Evolutionary conservation across 2,329 filamentous ascomycete genomes (phyloP), one percentile per base, ranked within the genome.

Genomic region (Cladosporium sp.): DNA sequence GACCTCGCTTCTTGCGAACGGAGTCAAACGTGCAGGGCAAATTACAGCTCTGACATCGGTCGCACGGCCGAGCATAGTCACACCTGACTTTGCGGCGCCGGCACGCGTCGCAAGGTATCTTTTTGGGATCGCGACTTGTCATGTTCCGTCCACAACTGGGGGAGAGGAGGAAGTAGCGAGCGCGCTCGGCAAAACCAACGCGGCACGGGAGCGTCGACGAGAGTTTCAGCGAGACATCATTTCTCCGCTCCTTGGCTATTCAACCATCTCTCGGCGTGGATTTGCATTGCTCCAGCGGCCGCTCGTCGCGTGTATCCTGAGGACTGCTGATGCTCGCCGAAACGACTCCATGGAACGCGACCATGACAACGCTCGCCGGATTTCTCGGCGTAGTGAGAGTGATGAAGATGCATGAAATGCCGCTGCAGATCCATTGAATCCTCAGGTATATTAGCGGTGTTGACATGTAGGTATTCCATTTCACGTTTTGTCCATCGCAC

Each of bases 21-120:
- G 57, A 50, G n/a, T 59, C 43, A 42, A 61, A 59, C 3, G 62
- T 56, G 55, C 62, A 60, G 12, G 43, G 28, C 11, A 63, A 51
- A 17, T 52, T 30, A 28, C 60, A 57, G 20, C 55, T 59, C 12
- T 42, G 14, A 39, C 61, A 64, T 36, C 62, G 40, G 37, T 63
- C 61, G 55, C 62, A 64, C n/a, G 61, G 62, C 19, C 37, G 49
- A 6, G 43, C 57, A 51, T 64, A 64, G 22, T 63, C 59, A 47
- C 62, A 64, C 25, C 59, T 59, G 8, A 64, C 60, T 20, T 64
- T 64, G 3, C 62, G 52, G 22, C 51, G 38, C 11, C 62, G 59
- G 20, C 62, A 63, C 30, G 61, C 57, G 36, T 60, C 55, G 51
- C 58, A 60, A 17, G 61, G 58, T 14, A 58, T 45, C 60, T 59